Conservation (phyloP, 2,329 filamentous ascomycete genomes). For the Chaetothyriales sp. region DNA sequence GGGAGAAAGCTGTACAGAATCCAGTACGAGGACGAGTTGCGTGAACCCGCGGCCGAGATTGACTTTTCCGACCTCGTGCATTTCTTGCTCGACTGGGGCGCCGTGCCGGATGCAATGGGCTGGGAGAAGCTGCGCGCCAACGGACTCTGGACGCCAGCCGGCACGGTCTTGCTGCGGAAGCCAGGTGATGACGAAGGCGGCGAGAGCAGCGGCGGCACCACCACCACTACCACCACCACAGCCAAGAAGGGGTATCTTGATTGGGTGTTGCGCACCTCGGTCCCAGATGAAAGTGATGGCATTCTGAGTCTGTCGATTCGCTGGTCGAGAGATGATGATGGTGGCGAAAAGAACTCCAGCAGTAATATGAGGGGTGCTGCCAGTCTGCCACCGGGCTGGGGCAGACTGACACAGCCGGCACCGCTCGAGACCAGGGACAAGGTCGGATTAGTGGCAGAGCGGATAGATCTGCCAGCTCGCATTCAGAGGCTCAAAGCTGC, state of each 20-base stretch:
- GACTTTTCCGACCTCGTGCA: conserved; percentile 47
- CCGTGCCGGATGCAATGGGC: conserved; percentile 45
- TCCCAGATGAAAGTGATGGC: conserved; percentile 48
- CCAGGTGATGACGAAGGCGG: conserved; percentile 21
- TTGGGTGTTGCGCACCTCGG: conserved; percentile 38
- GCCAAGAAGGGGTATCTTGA: conserved; percentile 32
- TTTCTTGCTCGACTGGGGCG: conserved; percentile 51
- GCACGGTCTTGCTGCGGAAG: conserved; percentile 43
- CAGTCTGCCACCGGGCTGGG: conserved; percentile 48
- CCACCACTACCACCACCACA: no score
- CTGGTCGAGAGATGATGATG: conserved; percentile 34
- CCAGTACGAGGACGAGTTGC: conserved; percentile 43
- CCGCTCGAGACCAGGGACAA: conserved; percentile 9
- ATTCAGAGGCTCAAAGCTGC: conserved; percentile 16
- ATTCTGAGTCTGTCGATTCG: conserved; percentile 43
- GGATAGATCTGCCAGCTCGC: conserved; percentile 10
- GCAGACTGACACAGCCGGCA: conserved; percentile 19
- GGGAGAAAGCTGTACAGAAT: conserved; percentile 50
- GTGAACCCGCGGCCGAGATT: conserved; percentile 36
- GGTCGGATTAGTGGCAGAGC: conserved; percentile 4
- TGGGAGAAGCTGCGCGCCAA: conserved; percentile 45
- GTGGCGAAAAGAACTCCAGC: conserved; percentile 9
- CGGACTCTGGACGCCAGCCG: conserved; percentile 48
- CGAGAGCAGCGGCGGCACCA: conserved; percentile 1
- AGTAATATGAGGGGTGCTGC: conserved; percentile 31